Base-by-base conservation (phyloP, 148 eudicot species). In the Cornus florida region DNA sequence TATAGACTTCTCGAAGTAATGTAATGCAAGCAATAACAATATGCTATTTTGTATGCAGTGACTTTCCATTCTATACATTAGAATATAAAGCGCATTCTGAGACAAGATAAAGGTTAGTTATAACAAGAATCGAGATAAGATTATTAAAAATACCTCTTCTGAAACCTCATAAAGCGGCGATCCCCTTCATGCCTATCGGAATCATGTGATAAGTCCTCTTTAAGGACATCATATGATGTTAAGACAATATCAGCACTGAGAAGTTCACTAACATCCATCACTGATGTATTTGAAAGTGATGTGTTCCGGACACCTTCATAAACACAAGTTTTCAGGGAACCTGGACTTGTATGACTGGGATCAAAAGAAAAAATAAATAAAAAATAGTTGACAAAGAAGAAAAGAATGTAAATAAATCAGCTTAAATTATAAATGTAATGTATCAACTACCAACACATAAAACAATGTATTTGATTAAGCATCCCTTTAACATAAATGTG, bases 111-210 rank as follows among this genome's bases (percentile, higher is more conserved):
- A 56, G 20, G 48, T 74, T 28, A 59, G 14, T 57, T 60, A 23
- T 70, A 53, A 48, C 43, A 9, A 67, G 0, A 62, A 77, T 33
- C 35, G 38, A 69, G 72, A 70, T 57, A 39, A 60, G 39, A 41
- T 28, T 17, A 28, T 48, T 14, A 19, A 70, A 71, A 60, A 69
- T 83, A 96, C 99, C 97, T 96, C 86, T 94, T 96, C 71, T 85
- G 82, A 82, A 86, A 91, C 90, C 99, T 92, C 95, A 96, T 78
- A 75, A 90, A 69, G 81, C 97, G 94, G 70, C 94, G 94, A 81
- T 96, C 98, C 70, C 99, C 98, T 84, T 94, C 97, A 86, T 96
- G 91, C 78, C 99, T 91, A 66, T 96, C 99, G 70, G 91, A 88
- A 83, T 94, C 99, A 86, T 96, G 99, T 23, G 97, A 91, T 59